Base-by-base conservation (phyloP, 306 rosid genomes). In the Prunus salicina region DNA sequence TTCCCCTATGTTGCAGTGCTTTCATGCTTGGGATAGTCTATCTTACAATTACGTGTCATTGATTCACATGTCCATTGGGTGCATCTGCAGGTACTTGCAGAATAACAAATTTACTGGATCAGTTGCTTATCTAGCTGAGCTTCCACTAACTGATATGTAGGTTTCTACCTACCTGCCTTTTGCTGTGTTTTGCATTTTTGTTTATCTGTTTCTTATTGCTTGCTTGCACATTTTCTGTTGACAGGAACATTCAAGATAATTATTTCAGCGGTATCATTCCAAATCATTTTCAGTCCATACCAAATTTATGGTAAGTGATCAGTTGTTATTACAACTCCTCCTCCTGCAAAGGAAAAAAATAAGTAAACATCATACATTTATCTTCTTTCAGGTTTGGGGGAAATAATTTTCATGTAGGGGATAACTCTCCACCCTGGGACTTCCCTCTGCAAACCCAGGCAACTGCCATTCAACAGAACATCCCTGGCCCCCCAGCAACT, bases 191-290 rank as follows among this genome's bases (percentile, higher is more conserved):
- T 79, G 56, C 50, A 16, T 55, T 27, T 38, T 61, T 69, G 28
- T 41, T 73, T 47, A 53, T 72, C 12, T 22, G 10, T 64, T 58
- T 69, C 67, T 74, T 82, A 67, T 77, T 77, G 55, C 76, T 58
- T 69, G 45, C 67, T 82, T 47, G 72, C 60, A 16, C 76, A 34
- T 71, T 69, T 72, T 78, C 47, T 87, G 71, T 79, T 78, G 18
- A 57, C 87, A 91, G 97, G 90, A 92, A 89, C 69, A 84, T 95
- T 81, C 93, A 91, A 85, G 86, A 87, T 41, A 95, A 95, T 80
- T 71, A 43, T 77, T 95, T 95, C 74, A 95, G 98, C 70, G 98
- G 99, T 83, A 86, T 92, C 80, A 84, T 95, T 75, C 99, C 97
- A 8, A 82, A 68, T 63, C 93, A 87, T 67, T 92, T 92, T 81